Evolutionary conservation across 108 stramenopile genomes (phyloP).

Genomic region (Pseudonitzschia multiseries): DNA sequence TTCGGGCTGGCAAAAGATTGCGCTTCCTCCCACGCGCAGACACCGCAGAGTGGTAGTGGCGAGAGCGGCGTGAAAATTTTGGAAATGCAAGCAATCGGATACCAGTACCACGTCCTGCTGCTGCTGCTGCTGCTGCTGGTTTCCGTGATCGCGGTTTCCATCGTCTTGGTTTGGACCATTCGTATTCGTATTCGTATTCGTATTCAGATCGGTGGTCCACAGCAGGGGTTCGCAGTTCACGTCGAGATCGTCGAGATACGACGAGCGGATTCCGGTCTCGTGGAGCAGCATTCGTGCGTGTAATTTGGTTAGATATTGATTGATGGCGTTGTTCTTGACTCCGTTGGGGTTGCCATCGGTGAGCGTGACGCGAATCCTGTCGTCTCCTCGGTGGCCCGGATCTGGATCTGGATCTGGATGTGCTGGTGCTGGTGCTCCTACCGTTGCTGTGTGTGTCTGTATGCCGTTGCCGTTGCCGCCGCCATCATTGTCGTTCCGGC

Average conservation of each 20-base stretch:
- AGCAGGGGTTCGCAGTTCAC: slow-evolving; percentile 39
- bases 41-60: slow-evolving; percentile 52
- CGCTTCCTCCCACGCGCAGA: slow-evolving; percentile 55
- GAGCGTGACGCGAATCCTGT: slow-evolving; percentile 37
- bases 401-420: too few relatives aligned
- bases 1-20: slow-evolving; percentile 72
- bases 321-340: slow-evolving; percentile 62
- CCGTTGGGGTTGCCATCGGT: slow-evolving; percentile 80
- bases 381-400: too few relatives aligned
- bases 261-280: background rate
- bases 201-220: slow-evolving; percentile 59
- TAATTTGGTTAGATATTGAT: slow-evolving; percentile 37
- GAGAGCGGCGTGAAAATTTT: slow-evolving; percentile 73
- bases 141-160: background rate
- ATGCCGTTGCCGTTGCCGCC: background rate
- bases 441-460: too few relatives aligned
- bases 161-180: too few relatives aligned
- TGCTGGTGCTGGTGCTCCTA: too few relatives aligned
- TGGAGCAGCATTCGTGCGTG: background rate
- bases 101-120: slow-evolving; percentile 46
- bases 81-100: slow-evolving; percentile 83
- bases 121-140: too few relatives aligned
- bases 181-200: too few relatives aligned
- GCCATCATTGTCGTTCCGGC: background rate
- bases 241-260: slow-evolving; percentile 15